A percentile compares a stretch with the other conserved stretches of the same genome.
Evolutionary conservation across 441 rosid genomes (phyloP).

Genomic region (Capsella rubella): DNA sequence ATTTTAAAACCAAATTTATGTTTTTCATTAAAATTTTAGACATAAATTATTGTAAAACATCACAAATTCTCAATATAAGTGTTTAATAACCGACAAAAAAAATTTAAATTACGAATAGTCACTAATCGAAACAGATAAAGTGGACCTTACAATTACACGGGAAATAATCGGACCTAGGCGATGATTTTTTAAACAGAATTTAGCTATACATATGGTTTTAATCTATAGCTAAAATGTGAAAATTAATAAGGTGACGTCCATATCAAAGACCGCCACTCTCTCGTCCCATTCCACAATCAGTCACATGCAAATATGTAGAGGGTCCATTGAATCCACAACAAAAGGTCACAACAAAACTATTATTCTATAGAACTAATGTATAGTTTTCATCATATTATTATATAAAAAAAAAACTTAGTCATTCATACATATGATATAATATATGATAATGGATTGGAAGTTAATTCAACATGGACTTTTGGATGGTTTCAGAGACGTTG

Average conservation of each 20-base stretch:
- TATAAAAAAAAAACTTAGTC: not conserved
- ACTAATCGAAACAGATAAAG: not conserved
- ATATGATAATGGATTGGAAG: constrained; percentile 23
- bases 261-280: constrained; percentile 43
- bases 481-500: constrained; percentile 40
- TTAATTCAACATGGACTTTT: constrained; percentile 42
- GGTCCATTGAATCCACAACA: constrained; percentile 49
- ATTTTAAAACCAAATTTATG: no score
- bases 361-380: constrained; percentile 34
- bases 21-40: no score
- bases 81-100: no score
- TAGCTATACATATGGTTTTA: not conserved
- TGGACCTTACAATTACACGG: no score
- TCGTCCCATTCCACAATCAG: constrained; percentile 45
- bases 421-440: not conserved
- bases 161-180: no score
- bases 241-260: constrained; percentile 38
- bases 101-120: no score
- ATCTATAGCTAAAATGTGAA: constrained; percentile 25
- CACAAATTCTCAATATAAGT: no score
- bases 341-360: constrained; percentile 43
- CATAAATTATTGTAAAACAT: no score
- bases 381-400: constrained; percentile 12
- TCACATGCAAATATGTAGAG: constrained; percentile 49
- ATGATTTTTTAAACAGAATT: not conserved